phyloP scores from a whole-genome alignment of 2,329 filamentous ascomycete species.

The Calonectria crousiana region DNA sequence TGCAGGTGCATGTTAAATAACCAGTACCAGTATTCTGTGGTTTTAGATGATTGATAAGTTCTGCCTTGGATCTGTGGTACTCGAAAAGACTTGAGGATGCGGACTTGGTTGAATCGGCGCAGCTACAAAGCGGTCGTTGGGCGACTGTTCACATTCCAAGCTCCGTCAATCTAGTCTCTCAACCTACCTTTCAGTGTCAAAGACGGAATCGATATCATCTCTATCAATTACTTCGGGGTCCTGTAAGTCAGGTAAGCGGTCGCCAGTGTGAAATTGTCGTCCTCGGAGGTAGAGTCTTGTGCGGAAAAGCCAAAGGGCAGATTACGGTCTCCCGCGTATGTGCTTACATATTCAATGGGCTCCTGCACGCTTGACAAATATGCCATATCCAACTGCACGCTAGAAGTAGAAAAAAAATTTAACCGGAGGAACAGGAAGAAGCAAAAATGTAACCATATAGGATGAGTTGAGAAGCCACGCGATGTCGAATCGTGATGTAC shows the following conservation, averaged over 20 bases:
- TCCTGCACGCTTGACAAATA: background rate
- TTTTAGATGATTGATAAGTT: slow-evolving; percentile 5
- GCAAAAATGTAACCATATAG: too few relatives aligned
- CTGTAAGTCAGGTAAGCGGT: background rate
- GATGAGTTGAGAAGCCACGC: too few relatives aligned
- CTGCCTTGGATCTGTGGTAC: background rate
- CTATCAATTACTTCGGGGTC: background rate
- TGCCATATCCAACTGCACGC: background rate
- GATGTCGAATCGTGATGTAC: too few relatives aligned
- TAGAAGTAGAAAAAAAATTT: background rate
- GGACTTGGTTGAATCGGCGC: background rate
- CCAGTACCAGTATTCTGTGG: slow-evolving; percentile 13
- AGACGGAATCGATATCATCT: background rate
- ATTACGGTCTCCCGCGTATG: background rate
- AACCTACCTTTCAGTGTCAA: background rate
- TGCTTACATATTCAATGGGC: background rate
- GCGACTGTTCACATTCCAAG: too few relatives aligned
- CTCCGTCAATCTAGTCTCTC: too few relatives aligned
- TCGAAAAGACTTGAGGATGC: background rate
- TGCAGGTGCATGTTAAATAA: too few relatives aligned
- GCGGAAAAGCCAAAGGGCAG: background rate
- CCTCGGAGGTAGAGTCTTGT: too few relatives aligned
- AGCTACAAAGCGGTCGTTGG: background rate
- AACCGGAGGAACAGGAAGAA: too few relatives aligned
- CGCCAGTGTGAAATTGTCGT: too few relatives aligned